Evolutionary conservation across 2,329 filamentous ascomycete species (phyloP).

Genomic region (Cercospora citrullina): DNA sequence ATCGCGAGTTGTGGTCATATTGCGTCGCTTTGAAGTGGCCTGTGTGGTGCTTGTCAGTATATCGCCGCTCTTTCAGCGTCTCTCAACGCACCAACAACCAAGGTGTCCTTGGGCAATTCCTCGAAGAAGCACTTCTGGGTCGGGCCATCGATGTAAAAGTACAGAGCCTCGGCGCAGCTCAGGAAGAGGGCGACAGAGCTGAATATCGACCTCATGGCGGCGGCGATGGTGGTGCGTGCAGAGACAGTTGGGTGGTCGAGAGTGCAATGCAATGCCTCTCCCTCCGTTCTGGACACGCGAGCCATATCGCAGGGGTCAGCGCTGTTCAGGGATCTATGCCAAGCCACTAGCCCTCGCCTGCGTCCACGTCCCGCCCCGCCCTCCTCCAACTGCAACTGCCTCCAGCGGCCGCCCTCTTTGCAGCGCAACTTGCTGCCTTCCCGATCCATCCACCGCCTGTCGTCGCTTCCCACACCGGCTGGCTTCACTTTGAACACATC

Average conservation of each 20-base stretch:
- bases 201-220: conserved; percentile 33
- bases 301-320: conserved; percentile 14
- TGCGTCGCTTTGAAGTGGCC: conserved; percentile 86
- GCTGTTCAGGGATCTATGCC: conserved; percentile 5
- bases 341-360: not conserved
- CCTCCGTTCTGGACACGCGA: conserved; percentile 12
- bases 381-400: not conserved
- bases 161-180: conserved; percentile 73
- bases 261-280: not conserved
- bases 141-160: conserved; percentile 91
- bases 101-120: conserved; percentile 93
- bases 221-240: not conserved
- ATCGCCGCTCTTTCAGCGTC: no score
- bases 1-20: conserved; percentile 68
- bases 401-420: not conserved
- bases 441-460: not conserved
- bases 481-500: not conserved
- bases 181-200: conserved; percentile 42
- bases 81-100: conserved; percentile 72
- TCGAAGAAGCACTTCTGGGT: conserved; percentile 96
- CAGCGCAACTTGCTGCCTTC: not conserved
- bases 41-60: conserved; percentile 33
- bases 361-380: not conserved
- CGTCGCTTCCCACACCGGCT: not conserved
- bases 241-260: not conserved